phyloP scores from a whole-genome alignment of 2,329 filamentous ascomycete species.

The Stromatinia cepivora region DNA sequence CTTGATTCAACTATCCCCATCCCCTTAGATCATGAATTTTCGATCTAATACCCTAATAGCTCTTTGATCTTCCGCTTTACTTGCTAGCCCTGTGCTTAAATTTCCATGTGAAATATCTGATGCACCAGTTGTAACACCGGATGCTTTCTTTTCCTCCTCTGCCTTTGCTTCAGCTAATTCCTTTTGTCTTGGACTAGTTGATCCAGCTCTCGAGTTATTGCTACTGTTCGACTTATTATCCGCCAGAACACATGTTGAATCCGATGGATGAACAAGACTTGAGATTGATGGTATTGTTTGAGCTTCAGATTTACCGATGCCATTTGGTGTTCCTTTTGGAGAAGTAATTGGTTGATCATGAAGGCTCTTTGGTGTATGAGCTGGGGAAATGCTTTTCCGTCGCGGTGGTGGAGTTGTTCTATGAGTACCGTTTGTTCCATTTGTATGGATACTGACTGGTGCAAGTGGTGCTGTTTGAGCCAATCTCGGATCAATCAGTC shows the following conservation, averaged over 20 bases:
- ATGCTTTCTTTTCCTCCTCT: conserved; percentile 4
- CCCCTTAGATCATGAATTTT: conserved; percentile 47
- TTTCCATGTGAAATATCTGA: conserved; percentile 56
- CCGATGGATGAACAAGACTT: conserved; percentile 37
- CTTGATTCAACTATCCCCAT: neutral
- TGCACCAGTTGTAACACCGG: neutral
- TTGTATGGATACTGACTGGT: conserved; percentile 31
- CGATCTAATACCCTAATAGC: conserved; percentile 66
- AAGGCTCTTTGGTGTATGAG: conserved; percentile 24
- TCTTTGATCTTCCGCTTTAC: conserved; percentile 61
- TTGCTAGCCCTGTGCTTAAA: conserved; percentile 45
- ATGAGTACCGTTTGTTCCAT: conserved; percentile 24
- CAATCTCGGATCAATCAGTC: conserved; percentile 34
- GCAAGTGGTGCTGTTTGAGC: conserved; percentile 25
- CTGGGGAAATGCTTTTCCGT: conserved; percentile 6
- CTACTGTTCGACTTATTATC: conserved; percentile 39
- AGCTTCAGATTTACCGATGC: conserved; percentile 30
- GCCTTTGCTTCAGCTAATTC: conserved; percentile 44
- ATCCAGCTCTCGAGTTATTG: conserved; percentile 36
- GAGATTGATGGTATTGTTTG: conserved; percentile 41
- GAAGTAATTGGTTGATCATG: conserved; percentile 21
- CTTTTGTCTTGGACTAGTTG: conserved; percentile 35
- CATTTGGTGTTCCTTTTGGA: conserved; percentile 27
- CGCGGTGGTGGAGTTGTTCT: conserved; percentile 35
- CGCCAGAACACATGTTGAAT: conserved; percentile 36